These are phyloP conservation scores for Viola pubescens DNA, from an alignment of 441 rosid species.

Conservation along the genomic window DNA sequence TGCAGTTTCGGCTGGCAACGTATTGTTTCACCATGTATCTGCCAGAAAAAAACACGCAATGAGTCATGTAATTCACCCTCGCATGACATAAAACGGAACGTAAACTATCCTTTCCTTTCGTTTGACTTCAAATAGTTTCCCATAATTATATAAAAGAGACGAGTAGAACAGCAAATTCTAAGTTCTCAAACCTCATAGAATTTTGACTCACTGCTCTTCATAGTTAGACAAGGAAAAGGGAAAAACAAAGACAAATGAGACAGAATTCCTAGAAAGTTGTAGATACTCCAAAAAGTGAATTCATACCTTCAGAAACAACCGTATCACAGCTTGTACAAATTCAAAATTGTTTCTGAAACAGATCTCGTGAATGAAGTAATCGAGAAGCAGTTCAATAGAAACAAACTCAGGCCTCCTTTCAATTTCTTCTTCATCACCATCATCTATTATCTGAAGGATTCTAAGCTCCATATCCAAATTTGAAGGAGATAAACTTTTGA, in stretches of 20 bases:
- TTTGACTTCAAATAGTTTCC: not conserved
- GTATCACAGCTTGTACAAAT: constrained; percentile 77
- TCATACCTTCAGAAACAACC: constrained; percentile 84
- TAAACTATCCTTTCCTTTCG: not conserved
- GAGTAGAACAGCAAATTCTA: not conserved
- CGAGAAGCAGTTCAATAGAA: constrained; percentile 54
- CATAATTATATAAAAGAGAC: not conserved
- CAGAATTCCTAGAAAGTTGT: not conserved
- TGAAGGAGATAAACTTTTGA: constrained; percentile 87
- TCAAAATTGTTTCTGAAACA: constrained; percentile 69
- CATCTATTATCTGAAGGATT: constrained; percentile 87
- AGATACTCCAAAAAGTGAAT: constrained; percentile 7
- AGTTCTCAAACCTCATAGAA: not conserved
- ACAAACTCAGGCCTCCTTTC: constrained; percentile 57
- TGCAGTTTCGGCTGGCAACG: constrained; percentile 55
- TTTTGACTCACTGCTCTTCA: not conserved
- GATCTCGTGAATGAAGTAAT: constrained; percentile 69
- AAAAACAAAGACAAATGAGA: not conserved
- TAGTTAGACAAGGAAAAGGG: not conserved
- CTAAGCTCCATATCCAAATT: constrained; percentile 83
- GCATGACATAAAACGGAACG: not conserved
- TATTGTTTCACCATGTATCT: constrained; percentile 92
- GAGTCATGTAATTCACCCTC: not conserved
- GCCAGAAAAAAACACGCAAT: constrained; percentile 12
- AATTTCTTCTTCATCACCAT: constrained; percentile 48